Conservation (phyloP, 2,329 filamentous ascomycete species). For the Aspergillus floridensis region DNA sequence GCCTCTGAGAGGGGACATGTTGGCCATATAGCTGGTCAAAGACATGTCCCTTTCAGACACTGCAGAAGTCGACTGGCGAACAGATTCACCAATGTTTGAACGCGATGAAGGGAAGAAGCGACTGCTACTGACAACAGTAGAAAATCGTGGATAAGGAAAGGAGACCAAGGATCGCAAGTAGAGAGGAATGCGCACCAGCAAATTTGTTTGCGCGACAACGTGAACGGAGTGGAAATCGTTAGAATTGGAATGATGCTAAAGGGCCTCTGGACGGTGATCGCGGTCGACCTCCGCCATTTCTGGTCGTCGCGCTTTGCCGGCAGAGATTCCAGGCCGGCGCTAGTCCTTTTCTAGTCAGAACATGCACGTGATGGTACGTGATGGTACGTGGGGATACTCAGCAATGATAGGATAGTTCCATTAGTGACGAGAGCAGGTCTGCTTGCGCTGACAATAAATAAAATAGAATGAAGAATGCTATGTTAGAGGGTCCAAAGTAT, state of each 20-base stretch:
- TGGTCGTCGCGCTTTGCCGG: conserved; percentile 31
- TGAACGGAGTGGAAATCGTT: not conserved
- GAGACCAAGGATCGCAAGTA: not conserved
- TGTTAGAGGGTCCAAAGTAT: too few relatives aligned
- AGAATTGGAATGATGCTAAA: conserved; percentile 10
- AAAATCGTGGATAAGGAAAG: conserved; percentile 1
- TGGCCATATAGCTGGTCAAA: conserved; percentile 32
- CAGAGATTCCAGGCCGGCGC: conserved; percentile 20
- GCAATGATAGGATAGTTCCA: too few relatives aligned
- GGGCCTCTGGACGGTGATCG: conserved; percentile 22
- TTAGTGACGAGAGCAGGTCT: too few relatives aligned
- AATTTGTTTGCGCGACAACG: not conserved
- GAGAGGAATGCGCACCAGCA: not conserved
- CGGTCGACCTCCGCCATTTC: conserved; percentile 25
- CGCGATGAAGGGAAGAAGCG: conserved; percentile 17
- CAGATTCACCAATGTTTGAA: conserved; percentile 12
- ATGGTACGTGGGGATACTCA: too few relatives aligned
- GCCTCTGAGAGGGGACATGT: conserved; percentile 69
- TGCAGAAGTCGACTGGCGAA: conserved; percentile 17
- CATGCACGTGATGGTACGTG: conserved; percentile 25
- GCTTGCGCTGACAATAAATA: too few relatives aligned
- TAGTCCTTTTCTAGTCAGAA: conserved; percentile 23
- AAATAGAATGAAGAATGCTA: too few relatives aligned
- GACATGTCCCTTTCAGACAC: conserved; percentile 36
- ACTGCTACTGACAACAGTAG: not conserved